Evolutionary conservation across 192 early-diverging fungal species (phyloP), one percentile per base, ranked within the genome.

Genomic region (Backusella luteola): DNA sequence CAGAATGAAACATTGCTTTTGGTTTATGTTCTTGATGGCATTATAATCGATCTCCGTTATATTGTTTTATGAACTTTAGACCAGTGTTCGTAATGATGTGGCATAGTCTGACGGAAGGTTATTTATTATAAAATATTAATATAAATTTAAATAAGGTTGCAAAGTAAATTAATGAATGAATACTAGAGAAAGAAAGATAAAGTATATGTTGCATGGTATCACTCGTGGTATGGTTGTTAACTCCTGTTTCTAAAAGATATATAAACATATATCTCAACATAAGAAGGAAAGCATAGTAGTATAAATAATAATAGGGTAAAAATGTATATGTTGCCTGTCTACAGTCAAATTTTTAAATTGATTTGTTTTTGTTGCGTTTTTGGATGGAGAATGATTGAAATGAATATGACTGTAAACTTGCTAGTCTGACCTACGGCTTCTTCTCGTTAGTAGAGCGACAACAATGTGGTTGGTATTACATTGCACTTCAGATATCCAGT

Each of bases 401-500:
- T n/a, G 46, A 3, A 49, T 21, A 49, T 21, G 56, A 29, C 4
- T 63, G 9, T 14, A 29, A 14, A 2, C 2, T 29, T n/a, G 12
- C 4, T 63, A 14, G 23, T 29, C 3, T 29, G 56, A 29, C 23
- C 12, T 29, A 29, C 56, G 21, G 3, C 11, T 0, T 3, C 8
- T 63, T 63, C 23, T 63, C n/a, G 12, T 12, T 23, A 63, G 23
- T 29, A 29, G 23, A 3, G 7, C 23, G 4, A 14, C 11, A 29
- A 63, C 9, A 26, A 63, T 9, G 23, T 74, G 73, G 26, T 41
- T 66, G 8, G 9, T 29, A 29, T 63, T 63, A 56, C 76, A 77
- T 34, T 53, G 69, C 19, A 63, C 52, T 66, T 77, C 76, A 26
- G 70, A 42, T 38, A 66, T 70, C 35, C 52, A 70, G 23, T 77